A percentile compares a stretch with the other conserved stretches of the same genome.
Evolutionary conservation across 139 green algal species (phyloP).

Genomic region (Chlorella sorokiniana): DNA sequence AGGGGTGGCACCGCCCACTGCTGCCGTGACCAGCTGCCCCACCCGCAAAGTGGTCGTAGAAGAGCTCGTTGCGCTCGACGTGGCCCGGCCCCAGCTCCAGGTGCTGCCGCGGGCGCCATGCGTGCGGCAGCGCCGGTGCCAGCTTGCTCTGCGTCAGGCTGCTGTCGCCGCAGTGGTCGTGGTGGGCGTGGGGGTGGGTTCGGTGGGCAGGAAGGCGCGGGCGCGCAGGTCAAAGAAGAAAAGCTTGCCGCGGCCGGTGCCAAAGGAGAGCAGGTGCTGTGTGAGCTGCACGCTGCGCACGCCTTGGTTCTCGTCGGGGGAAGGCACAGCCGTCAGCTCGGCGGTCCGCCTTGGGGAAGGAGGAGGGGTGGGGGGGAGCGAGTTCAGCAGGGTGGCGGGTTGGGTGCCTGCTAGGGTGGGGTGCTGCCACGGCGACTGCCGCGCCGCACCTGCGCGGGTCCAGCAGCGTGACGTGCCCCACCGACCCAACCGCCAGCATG

Average conservation of each 20-base stretch:
- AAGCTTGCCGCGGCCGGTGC: slow-evolving; percentile 57
- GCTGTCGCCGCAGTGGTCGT: background rate
- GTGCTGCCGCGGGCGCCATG: background rate
- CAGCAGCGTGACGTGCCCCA: slow-evolving; percentile 51
- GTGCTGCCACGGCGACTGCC: background rate
- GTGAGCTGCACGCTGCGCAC: slow-evolving; percentile 61
- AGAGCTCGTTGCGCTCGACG: slow-evolving; percentile 38
- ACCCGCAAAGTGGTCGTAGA: slow-evolving; percentile 26
- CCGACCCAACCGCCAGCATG: slow-evolving; percentile 55
- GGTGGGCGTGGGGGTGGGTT: background rate
- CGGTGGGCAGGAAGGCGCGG: slow-evolving; percentile 31
- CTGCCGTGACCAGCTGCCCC: background rate
- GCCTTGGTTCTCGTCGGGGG: slow-evolving; percentile 45
- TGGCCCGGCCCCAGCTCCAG: slow-evolving; percentile 39
- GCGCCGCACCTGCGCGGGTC: slow-evolving; percentile 45
- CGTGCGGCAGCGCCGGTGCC: background rate
- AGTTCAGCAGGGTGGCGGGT: background rate
- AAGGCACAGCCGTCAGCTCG: background rate
- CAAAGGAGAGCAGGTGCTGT: slow-evolving; percentile 61
- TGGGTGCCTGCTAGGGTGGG: background rate
- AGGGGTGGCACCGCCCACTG: background rate
- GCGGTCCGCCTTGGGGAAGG: background rate
- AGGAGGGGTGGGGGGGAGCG: background rate
- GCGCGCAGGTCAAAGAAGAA: slow-evolving; percentile 63
- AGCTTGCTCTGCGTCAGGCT: slow-evolving; percentile 7